Percentiles rank a stretch among this genome's conserved stretches.
These are phyloP conservation scores for Echeveria elegans DNA, from an alignment of 164 flowering plant species.

Conservation along the genomic window DNA sequence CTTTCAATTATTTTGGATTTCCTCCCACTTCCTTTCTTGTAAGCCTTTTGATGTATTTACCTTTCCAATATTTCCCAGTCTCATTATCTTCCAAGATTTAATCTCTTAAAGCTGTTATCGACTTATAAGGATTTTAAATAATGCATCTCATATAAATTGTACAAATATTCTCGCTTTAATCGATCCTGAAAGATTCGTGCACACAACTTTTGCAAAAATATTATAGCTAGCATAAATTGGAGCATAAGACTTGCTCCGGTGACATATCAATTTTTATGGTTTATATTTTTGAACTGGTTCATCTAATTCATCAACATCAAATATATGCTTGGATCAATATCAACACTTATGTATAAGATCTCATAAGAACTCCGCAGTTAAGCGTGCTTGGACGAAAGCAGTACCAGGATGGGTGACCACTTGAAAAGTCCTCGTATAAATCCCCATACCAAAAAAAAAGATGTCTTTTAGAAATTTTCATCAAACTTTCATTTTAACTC, in stretches of 20 bases:
- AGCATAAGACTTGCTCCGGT: neutral
- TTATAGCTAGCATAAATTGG: neutral
- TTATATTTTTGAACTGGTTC: too few species aligned
- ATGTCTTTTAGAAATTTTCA: too few species aligned
- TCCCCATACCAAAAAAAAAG: too few species aligned
- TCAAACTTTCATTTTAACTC: too few species aligned
- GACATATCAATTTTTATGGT: too few species aligned
- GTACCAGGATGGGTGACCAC: too few species aligned
- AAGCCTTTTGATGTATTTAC: conserved; percentile 2
- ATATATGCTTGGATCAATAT: too few species aligned
- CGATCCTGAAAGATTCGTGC: conserved; percentile 1
- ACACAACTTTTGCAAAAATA: neutral
- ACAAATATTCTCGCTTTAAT: neutral
- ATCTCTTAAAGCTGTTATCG: neutral
- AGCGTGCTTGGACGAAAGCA: too few species aligned
- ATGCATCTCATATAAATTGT: neutral
- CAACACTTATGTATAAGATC: too few species aligned
- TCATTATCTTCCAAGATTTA: conserved; percentile 6
- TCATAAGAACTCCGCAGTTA: too few species aligned
- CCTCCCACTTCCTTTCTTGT: conserved; percentile 4
- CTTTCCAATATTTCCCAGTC: conserved; percentile 5
- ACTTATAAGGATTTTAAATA: neutral
- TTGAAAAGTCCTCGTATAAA: too few species aligned
- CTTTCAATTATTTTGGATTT: neutral
- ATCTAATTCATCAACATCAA: too few species aligned